Evolutionary conservation across 768 basidiomycete genomes (phyloP), one percentile per base, ranked within the genome.

Genomic region (Pisolithus tinctorius): DNA sequence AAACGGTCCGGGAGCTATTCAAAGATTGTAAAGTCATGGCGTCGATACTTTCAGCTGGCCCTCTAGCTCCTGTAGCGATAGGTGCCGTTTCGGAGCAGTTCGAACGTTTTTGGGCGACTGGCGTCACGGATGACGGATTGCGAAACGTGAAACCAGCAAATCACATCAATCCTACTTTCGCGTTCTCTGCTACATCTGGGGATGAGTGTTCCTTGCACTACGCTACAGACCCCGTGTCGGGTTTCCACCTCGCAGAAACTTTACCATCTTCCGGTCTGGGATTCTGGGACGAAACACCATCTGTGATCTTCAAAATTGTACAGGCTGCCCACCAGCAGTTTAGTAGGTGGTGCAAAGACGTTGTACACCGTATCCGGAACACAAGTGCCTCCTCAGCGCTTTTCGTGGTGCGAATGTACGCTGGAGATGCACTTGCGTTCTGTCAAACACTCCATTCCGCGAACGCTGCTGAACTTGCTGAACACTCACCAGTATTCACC

Each of bases 161-260:
- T 16, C 36, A 49, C 41, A 51, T 64, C 41, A 67, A 69, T n/a
- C 66, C 66, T 1, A 69, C 66, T 10, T 68, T 67, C 10, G 57
- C 55, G 1, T 67, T 63, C 27, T 68, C 66, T 20, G 10, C 34
- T 14, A 11, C 41, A 14, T 47, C 56, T 2, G 51, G 59, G 13
- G 58, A 66, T 0, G 43, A 51, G 43, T 66, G 62, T 6, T 44
- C 60, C 17, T 57, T 66, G 2, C 68, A 66, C 36, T 69, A 62
- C 44, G 68, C 57, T 16, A 54, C 49, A 7, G 68, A 67, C 47
- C 62, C 66, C 10, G 48, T 68, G 2, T 49, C 55, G 3, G 67
- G 66, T 27, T 67, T 69, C 42, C 66, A 68, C 53, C 59, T 66
- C 13, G 68, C 64, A n/a, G 64, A 68, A 36, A 41, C 48, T 9